Percentiles rank a stretch among this genome's conserved stretches.
phyloP scores from a whole-genome alignment of 1,139 yeast species.

The Hansenula sp. region DNA sequence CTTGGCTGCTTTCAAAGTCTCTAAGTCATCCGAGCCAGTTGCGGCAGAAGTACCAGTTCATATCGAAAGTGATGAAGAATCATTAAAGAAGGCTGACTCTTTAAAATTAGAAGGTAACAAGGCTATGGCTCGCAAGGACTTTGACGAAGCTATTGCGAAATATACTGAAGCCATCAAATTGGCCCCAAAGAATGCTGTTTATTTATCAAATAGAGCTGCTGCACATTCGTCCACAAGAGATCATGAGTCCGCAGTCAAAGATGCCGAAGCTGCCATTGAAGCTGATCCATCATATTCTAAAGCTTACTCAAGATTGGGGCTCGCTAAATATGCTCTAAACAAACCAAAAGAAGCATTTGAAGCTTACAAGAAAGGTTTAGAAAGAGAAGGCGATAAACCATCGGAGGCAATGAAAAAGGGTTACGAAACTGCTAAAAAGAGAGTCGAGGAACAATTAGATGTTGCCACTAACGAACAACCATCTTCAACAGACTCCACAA shows the following conservation, averaged over 20 bases:
- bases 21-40: slow-evolving; percentile 22
- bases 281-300: slow-evolving; percentile 80
- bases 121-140: slow-evolving; percentile 81
- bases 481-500: slow-evolving; percentile 25
- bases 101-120: slow-evolving; percentile 86
- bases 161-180: slow-evolving; percentile 81
- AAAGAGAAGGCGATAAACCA: slow-evolving; percentile 79
- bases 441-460: slow-evolving; percentile 73
- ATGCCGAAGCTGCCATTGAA: slow-evolving; percentile 77
- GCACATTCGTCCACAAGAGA: slow-evolving; percentile 80
- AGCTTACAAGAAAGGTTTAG: slow-evolving; percentile 85
- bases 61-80: slow-evolving; percentile 41
- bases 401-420: slow-evolving; percentile 93
- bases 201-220: slow-evolving; percentile 93
- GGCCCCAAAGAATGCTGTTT: slow-evolving; percentile 74
- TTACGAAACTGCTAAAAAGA: slow-evolving; percentile 85
- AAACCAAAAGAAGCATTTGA: slow-evolving; percentile 86
- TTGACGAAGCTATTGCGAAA: slow-evolving; percentile 62
- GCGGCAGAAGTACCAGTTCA: slow-evolving; percentile 37
- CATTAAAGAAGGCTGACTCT: slow-evolving; percentile 72
- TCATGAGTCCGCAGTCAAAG: slow-evolving; percentile 75
- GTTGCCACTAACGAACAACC: slow-evolving; percentile 27
- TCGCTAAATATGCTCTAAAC: slow-evolving; percentile 87
- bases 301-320: slow-evolving; percentile 93
- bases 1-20: slow-evolving; percentile 25